A percentile compares a stretch with the other conserved stretches of the same genome.
Evolutionary conservation across 176 grass and related monocot species (phyloP).

Genomic region (Eleusine coracana): DNA sequence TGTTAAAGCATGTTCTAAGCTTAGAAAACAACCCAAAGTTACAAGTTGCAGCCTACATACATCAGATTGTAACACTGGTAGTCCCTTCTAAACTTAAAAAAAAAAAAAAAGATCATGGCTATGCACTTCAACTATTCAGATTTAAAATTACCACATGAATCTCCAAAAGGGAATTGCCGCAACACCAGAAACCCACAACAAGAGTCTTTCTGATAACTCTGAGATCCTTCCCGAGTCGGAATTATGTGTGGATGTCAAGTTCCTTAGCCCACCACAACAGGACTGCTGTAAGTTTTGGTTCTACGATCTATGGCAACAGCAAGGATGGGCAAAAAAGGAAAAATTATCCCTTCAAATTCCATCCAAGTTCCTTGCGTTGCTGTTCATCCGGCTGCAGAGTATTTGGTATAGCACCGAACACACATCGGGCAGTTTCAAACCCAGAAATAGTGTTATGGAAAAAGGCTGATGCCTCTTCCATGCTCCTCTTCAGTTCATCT

Average conservation of each 20-base stretch:
- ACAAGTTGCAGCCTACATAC: constrained; percentile 16
- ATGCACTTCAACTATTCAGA: constrained; percentile 19
- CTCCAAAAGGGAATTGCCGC: neutral
- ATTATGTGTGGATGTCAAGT: neutral
- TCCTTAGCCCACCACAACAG: neutral
- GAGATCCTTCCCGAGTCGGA: constrained; percentile 5
- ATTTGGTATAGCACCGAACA: constrained; percentile 88
- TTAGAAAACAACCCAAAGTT: constrained; percentile 10
- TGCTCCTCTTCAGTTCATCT: constrained; percentile 67
- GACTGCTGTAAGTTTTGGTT: constrained; percentile 4
- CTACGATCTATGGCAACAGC: neutral
- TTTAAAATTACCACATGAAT: constrained; percentile 38
- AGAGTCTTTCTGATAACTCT: neutral
- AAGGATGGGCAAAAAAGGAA: neutral
- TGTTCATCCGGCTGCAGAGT: constrained; percentile 84
- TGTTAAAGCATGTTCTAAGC: constrained; percentile 27
- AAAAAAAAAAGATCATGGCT: neutral
- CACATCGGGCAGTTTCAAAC: constrained; percentile 72
- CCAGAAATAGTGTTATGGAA: constrained; percentile 79
- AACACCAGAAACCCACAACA: constrained; percentile 32
- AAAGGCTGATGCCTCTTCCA: constrained; percentile 86
- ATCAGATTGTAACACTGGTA: neutral
- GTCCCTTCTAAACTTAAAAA: neutral
- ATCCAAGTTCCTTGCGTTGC: constrained; percentile 81
- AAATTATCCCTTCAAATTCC: constrained; percentile 42